Base-by-base conservation (phyloP, 441 rosid species). In the Iberis amara region DNA sequence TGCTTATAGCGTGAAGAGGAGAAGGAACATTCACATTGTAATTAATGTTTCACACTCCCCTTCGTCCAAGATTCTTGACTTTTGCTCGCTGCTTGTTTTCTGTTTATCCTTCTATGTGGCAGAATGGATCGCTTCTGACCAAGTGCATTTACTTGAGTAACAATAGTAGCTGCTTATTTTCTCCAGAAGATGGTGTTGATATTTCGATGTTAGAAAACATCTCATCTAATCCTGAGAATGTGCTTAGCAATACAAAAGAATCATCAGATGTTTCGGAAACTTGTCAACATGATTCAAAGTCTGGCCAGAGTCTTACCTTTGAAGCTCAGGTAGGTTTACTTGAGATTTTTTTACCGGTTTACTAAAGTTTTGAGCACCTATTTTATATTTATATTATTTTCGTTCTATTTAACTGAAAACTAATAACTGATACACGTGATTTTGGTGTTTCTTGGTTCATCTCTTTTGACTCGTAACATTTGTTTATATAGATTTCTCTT, bases 51-150 rank as follows among this genome's bases (percentile, higher is more conserved):
- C 26, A 55, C 37, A 14, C 7, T 49, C 54, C 39, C 59, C 9
- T 23, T 44, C n/a, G n/a, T 50, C 60, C 33, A 39, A 39, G 45
- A 21, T 59, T 59, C 53, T 62, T 52, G 12, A 51, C 62, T 48
- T 38, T 31, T 14, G 38, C 66, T 70, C 11, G 44, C 52, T 28
- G 49, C 23, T 42, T 58, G 27, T 49, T 14, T 64, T 47, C 39
- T 47, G 7, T 27, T 65, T 37, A 43, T 39, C 36, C 41, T 70
- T 72, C 15, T 30, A 30, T 15, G 44, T 55, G 62, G 67, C 81
- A 94, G 97, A 94, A 87, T 68, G 95, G 94, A 54, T 78, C 74
- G 23, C 91, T 89, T 70, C 77, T 94, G 85, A 82, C 83, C 73
- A 87, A 83, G 73, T 77, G 81, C 73, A 73, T 75, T 21, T 85